Base-by-base conservation (phyloP, 2,329 filamentous ascomycete genomes). In the Xylariales sp. region DNA sequence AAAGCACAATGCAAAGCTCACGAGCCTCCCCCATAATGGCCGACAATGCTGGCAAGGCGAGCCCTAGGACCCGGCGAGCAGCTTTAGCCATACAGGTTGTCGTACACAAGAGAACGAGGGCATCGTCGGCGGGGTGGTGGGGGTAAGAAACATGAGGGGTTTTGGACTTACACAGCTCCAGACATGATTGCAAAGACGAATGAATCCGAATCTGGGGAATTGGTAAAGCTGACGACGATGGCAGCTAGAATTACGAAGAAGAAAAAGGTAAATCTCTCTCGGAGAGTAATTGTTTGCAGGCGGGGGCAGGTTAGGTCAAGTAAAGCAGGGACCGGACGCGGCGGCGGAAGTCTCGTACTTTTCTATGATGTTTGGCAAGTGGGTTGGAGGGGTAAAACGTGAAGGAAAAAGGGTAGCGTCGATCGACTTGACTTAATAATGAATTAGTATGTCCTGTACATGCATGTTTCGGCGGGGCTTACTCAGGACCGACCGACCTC, bases 41-140 rank as follows among this genome's bases (percentile, higher is more conserved):
- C 54, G 71, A 81, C 77, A 66, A 86, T 78, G 71, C 77, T 82
- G 65, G 82, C 81, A 60, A 88, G 77, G 70, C 84, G 84, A 69
- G 82, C 82, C 74, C 83, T 87, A 72, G 57, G 66, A 58, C 53
- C 52, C 54, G 45, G 46, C 46, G 37, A 50, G 51, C 42, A 44
- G 29, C 46, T 53, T 61, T 53, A 61, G 58, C 53, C 50, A 57
- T 45, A 57, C 42, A 45, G 32, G 52, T 56, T 45, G 47, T 42
- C 55, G 55, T 51, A 48, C 40, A 38, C 43, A 49, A 53, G 49
- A 51, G 43, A 44, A 43, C 31, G 25, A 34, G 31, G 37, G 24
- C 28, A 37, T 35, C 25, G 38, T 28, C 48, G 49, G 53, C 43
- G 49, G 40, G 46, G 44, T 47, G 46, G 47, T 44, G 46, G 38